Conservation (phyloP, 2,329 filamentous ascomycete genomes). For the Ceratocystis colombiana region DNA sequence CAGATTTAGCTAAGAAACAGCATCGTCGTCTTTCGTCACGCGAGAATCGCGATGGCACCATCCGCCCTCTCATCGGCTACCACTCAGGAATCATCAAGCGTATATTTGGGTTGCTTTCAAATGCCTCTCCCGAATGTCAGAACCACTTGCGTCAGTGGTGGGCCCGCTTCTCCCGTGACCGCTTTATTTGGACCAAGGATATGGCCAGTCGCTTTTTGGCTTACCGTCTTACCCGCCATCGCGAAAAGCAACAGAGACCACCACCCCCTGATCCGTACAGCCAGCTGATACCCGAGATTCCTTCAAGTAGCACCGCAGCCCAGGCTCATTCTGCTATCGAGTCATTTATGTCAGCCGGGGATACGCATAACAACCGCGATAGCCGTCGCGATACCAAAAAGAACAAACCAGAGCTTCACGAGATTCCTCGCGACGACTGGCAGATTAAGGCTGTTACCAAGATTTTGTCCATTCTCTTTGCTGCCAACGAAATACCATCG, state of each 20-base stretch:
- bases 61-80: constrained; percentile 39
- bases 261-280: constrained; percentile 51
- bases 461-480: constrained; percentile 70
- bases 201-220: constrained; percentile 69
- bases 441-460: constrained; percentile 72
- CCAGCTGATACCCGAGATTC: constrained; percentile 63
- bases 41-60: constrained; percentile 18
- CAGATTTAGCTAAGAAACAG: constrained; percentile 1
- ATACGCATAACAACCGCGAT: not conserved
- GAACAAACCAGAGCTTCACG: constrained; percentile 3
- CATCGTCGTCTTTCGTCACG: constrained; percentile 16
- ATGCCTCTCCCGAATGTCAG: constrained; percentile 65
- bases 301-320: constrained; percentile 28
- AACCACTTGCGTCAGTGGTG: constrained; percentile 71
- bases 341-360: constrained; percentile 10
- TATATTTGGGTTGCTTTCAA: constrained; percentile 67
- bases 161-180: constrained; percentile 54
- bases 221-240: constrained; percentile 63
- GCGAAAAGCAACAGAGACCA: constrained; percentile 53
- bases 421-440: constrained; percentile 57
- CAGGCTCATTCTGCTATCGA: constrained; percentile 16
- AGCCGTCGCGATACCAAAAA: constrained; percentile 7
- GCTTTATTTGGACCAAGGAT: constrained; percentile 66
- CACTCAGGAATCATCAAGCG: constrained; percentile 81
- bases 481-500: constrained; percentile 57